Base-by-base conservation (phyloP, 2,329 filamentous ascomycete genomes). In the Xylaria sp. region DNA sequence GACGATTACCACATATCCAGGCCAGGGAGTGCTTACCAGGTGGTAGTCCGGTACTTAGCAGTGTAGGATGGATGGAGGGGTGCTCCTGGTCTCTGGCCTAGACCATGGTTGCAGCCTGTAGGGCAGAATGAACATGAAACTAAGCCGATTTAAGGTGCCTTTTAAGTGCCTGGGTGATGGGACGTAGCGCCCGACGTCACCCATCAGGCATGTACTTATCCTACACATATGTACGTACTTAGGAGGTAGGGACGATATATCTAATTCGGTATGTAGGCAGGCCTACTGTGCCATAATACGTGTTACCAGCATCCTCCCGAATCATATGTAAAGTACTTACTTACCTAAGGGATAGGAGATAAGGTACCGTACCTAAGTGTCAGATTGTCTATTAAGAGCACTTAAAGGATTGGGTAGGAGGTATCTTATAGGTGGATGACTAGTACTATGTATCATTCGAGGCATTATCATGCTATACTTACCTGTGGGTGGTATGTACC, bases 61-160 rank as follows among this genome's bases (percentile, higher is more conserved):
- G 47, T 2, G 8, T 11, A 17, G n/a, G 47, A 24, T 21, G 21
- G n/a, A 24, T 21, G 47, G 24, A 30, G 48, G 48, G 48, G 48
- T 8, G 19, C 48, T 50, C 3, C 5, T 27, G 24, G 24, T 27
- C 17, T 24, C 47, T 2, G 8, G 48, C 7, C 11, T 51, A 51
- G 48, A 30, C 47, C 48, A 50, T 51, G 48, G 48, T 11, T 51
- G 48, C 27, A 24, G 48, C 19, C 48, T 19, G 48, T 51, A 51
- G 48, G 48, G 48, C 48, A 30, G 48, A 51, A 51, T 30, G 48
- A 19, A 21, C 48, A 12, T 51, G 17, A 47, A 47, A 47, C 42
- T 47, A 47, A 19, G 42, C 42, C n/a, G 42, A 19, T 47, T 47
- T 19, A 47, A 17, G 42, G n/a, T 47, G 12, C 12, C 11, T 42